Evolutionary conservation across 176 grass and related monocot genomes (phyloP).

Genomic region (Triticum turgidum): DNA sequence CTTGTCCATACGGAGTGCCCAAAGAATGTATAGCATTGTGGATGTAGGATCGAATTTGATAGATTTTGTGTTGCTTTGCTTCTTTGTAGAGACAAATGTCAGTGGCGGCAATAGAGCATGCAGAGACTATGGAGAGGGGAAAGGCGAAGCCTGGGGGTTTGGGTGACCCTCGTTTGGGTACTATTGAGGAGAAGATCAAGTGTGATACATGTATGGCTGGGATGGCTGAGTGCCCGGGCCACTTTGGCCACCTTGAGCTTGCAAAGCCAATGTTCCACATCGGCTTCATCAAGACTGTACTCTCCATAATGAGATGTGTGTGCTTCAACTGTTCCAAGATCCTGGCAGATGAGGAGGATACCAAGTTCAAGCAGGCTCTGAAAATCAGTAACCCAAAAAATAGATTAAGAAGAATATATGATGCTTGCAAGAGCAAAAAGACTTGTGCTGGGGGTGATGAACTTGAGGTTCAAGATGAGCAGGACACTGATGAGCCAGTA

Average conservation of each 20-base stretch:
- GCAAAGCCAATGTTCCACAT: conserved; percentile 98
- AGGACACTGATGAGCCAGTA: conserved; percentile 70
- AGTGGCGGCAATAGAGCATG: conserved; percentile 74
- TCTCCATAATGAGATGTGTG: conserved; percentile 95
- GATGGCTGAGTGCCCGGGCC: conserved; percentile 93
- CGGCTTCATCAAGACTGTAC: conserved; percentile 86
- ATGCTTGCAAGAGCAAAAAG: conserved; percentile 97
- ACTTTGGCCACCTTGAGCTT: conserved; percentile 99
- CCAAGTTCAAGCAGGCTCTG: conserved; percentile 93
- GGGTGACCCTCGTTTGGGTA: conserved; percentile 84
- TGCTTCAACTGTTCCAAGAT: conserved; percentile 99
- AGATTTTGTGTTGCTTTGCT: conserved; percentile 7
- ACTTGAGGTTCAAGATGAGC: conserved; percentile 73
- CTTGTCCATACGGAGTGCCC: neutral
- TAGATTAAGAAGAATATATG: conserved; percentile 93
- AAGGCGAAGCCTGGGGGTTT: conserved; percentile 87
- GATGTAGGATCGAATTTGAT: neutral
- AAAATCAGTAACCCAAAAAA: conserved; percentile 92
- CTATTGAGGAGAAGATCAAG: conserved; percentile 90
- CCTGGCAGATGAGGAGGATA: conserved; percentile 86
- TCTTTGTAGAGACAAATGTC: conserved; percentile 95
- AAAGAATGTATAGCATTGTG: neutral
- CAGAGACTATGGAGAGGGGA: conserved; percentile 95
- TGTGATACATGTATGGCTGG: conserved; percentile 96
- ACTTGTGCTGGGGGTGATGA: conserved; percentile 81